Evolutionary conservation across 768 basidiomycete species (phyloP).

Genomic region (Lyophyllum atratum): DNA sequence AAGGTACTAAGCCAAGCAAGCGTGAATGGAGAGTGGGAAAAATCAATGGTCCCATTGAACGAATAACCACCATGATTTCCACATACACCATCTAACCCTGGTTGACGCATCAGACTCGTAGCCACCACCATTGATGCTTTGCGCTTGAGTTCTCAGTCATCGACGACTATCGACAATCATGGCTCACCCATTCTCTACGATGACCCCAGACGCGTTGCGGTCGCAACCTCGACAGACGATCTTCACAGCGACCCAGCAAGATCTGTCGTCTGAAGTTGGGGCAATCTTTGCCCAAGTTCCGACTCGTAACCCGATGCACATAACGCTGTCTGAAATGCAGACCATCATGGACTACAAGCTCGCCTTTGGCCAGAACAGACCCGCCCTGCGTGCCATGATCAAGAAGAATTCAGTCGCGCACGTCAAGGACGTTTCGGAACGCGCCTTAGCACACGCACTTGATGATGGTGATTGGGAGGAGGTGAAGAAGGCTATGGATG

Average conservation of each 20-base stretch:
- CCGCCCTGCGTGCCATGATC: neutral
- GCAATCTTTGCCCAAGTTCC: neutral
- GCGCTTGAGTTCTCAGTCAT: neutral
- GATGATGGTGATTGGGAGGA: neutral
- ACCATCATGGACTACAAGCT: neutral
- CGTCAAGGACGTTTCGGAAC: neutral
- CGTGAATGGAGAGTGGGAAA: no score
- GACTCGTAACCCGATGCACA: neutral
- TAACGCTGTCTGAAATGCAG: neutral
- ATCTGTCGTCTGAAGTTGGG: neutral
- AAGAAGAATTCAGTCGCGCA: neutral
- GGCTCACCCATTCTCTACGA: neutral
- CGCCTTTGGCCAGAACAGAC: neutral
- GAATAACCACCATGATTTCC: no score
- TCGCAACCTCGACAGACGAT: neutral
- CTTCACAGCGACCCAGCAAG: neutral
- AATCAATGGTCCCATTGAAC: no score
- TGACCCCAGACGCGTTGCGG: neutral
- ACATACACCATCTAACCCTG: no score
- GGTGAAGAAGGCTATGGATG: neutral
- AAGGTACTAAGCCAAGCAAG: no score
- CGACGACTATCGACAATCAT: neutral
- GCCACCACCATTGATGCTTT: no score
- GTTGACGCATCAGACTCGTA: no score
- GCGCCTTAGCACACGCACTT: neutral